Conservation (phyloP, 1,139 yeast species). For the Blastobotrys serpentis region DNA sequence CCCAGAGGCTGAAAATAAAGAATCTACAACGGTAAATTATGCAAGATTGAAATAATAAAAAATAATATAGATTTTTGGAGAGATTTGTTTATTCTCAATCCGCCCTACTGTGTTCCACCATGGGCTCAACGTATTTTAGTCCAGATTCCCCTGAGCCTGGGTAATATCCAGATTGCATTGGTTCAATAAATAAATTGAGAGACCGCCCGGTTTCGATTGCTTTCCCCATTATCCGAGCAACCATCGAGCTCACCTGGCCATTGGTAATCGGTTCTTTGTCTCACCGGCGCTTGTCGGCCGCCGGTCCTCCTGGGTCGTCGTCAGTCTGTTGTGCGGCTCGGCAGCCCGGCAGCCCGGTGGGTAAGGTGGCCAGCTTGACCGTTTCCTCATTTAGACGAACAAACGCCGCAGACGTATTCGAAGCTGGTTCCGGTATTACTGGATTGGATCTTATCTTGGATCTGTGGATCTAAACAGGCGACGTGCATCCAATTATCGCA, state of each 20-base stretch:
- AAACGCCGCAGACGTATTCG: conserved; percentile 3
- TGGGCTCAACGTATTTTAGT: too few species aligned
- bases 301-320: not conserved
- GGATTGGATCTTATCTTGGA: not conserved
- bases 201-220: too few species aligned
- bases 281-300: not conserved
- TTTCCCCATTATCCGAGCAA: not conserved
- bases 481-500: conserved; percentile 47
- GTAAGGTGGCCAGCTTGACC: not conserved
- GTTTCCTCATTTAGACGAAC: not conserved
- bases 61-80: too few species aligned
- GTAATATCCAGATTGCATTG: too few species aligned
- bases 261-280: conserved; percentile 1
- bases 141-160: too few species aligned
- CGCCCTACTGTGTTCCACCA: too few species aligned
- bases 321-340: not conserved
- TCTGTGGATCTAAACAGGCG: conserved; percentile 35
- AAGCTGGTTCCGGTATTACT: not conserved
- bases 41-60: too few species aligned
- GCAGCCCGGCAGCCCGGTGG: conserved; percentile 2
- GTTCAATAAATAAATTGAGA: too few species aligned
- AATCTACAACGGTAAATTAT: too few species aligned
- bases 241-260: not conserved
- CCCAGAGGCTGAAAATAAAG: too few species aligned
- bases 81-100: too few species aligned